A percentile compares a stretch with the other conserved stretches of the same genome.
These are phyloP conservation scores for Sporothrix variecibatus DNA, from an alignment of 2,329 filamentous ascomycete genomes.

Conservation along the genomic window DNA sequence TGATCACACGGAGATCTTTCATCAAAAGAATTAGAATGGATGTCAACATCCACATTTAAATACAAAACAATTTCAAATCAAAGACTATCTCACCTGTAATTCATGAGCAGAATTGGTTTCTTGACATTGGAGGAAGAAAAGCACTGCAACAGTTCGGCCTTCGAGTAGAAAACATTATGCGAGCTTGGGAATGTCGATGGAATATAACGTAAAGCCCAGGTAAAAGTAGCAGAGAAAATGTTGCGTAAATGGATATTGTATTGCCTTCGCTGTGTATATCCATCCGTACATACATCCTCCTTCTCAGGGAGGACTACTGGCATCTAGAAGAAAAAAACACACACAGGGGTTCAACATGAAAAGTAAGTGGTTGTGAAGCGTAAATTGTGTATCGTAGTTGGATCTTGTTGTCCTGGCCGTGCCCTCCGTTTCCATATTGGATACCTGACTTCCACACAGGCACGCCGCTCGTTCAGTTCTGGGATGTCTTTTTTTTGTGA, in stretches of 20 bases:
- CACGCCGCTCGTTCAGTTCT: not conserved
- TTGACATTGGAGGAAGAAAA: no score
- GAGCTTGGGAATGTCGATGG: not conserved
- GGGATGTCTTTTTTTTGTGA: not conserved
- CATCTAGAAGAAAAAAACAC: not conserved
- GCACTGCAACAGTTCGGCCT: not conserved
- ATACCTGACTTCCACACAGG: not conserved
- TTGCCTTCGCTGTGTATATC: slow-evolving; percentile 7
- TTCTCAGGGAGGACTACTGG: not conserved
- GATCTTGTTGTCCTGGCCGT: not conserved
- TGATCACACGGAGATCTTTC: slow-evolving; percentile 2
- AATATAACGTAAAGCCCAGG: not conserved
- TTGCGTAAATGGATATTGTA: not conserved
- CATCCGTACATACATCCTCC: not conserved
- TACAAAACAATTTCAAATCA: not conserved
- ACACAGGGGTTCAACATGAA: not conserved
- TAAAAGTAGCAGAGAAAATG: not conserved
- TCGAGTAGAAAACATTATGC: not conserved
- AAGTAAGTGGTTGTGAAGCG: not conserved
- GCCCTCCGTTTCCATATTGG: not conserved
- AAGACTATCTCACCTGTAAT: no score
- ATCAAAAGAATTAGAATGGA: slow-evolving; percentile 20
- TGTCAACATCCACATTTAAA: slow-evolving; percentile 20
- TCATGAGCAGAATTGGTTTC: no score
- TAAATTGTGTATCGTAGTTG: not conserved